Evolutionary conservation across 1,139 yeast species (phyloP).

Genomic region (Debaryomyces coudertii): DNA sequence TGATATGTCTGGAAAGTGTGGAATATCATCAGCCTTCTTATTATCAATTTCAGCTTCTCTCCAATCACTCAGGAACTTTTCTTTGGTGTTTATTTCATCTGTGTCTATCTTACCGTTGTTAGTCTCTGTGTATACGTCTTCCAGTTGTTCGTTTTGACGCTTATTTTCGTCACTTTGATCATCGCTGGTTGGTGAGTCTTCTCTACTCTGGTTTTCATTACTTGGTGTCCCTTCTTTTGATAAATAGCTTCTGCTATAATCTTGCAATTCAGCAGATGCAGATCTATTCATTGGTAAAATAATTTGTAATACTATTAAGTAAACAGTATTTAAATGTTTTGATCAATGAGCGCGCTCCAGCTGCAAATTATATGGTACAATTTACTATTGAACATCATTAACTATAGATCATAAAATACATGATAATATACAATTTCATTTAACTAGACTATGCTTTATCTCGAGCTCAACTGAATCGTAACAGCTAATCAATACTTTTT

Average conservation of each 20-base stretch:
- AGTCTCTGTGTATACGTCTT: too few species aligned
- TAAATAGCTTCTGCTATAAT: neutral
- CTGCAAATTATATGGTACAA: neutral
- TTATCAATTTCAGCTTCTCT: neutral
- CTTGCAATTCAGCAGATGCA: neutral
- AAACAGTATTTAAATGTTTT: neutral
- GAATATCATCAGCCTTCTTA: neutral
- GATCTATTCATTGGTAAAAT: neutral
- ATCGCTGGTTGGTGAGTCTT: neutral
- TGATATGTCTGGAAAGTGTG: too few species aligned
- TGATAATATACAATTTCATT: conserved; percentile 5
- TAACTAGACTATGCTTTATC: conserved; percentile 9
- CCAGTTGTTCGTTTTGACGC: too few species aligned
- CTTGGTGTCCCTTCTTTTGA: neutral
- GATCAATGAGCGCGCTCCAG: conserved; percentile 1
- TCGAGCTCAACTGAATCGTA: conserved; percentile 13
- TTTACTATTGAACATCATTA: neutral
- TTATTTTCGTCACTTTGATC: too few species aligned
- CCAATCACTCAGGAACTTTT: neutral
- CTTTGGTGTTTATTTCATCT: too few species aligned
- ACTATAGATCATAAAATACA: conserved; percentile 5
- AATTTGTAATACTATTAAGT: neutral
- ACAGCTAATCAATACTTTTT: conserved; percentile 8
- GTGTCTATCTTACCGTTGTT: too few species aligned
- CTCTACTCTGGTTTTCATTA: neutral